Evolutionary conservation across 2,329 filamentous ascomycete genomes (phyloP).

Genomic region (Paecilomyces dactylethromorphus): DNA sequence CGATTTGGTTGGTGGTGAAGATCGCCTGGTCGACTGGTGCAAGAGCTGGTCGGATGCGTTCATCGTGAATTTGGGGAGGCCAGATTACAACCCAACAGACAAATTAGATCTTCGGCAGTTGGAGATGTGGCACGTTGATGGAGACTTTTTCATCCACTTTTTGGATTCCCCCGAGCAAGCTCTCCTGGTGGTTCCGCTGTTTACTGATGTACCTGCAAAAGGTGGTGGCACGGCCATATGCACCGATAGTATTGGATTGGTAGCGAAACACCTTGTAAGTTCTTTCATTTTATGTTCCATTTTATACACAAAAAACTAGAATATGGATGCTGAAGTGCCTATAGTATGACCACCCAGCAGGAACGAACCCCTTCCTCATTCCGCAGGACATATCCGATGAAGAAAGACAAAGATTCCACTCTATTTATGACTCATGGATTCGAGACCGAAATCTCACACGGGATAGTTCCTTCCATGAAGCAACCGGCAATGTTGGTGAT

Average conservation of each 20-base stretch:
- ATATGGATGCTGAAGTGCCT: background rate
- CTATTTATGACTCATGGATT: background rate
- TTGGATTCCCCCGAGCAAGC: constrained; percentile 65
- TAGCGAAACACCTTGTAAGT: constrained; percentile 50
- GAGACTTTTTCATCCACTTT: constrained; percentile 67
- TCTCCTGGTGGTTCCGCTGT: constrained; percentile 61
- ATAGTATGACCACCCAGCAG: constrained; percentile 55
- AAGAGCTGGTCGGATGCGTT: constrained; percentile 61
- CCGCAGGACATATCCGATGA: constrained; percentile 36
- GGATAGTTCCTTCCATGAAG: constrained; percentile 43
- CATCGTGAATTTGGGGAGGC: constrained; percentile 62
- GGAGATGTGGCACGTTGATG: constrained; percentile 61
- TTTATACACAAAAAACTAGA: background rate
- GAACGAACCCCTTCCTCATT: constrained; percentile 60
- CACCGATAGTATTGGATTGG: constrained; percentile 49
- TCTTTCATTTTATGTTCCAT: background rate
- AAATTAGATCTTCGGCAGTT: constrained; percentile 48
- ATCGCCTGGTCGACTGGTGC: constrained; percentile 42
- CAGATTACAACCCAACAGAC: constrained; percentile 40
- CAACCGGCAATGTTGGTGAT: constrained; percentile 47
- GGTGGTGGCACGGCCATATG: constrained; percentile 63
- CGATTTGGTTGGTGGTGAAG: constrained; percentile 59
- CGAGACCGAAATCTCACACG: constrained; percentile 10
- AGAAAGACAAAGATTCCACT: constrained; percentile 28
- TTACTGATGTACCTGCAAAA: constrained; percentile 54